These are phyloP conservation scores for Trichocomaceae sp. DNA, from an alignment of 2,329 filamentous ascomycete genomes.

Conservation along the genomic window DNA sequence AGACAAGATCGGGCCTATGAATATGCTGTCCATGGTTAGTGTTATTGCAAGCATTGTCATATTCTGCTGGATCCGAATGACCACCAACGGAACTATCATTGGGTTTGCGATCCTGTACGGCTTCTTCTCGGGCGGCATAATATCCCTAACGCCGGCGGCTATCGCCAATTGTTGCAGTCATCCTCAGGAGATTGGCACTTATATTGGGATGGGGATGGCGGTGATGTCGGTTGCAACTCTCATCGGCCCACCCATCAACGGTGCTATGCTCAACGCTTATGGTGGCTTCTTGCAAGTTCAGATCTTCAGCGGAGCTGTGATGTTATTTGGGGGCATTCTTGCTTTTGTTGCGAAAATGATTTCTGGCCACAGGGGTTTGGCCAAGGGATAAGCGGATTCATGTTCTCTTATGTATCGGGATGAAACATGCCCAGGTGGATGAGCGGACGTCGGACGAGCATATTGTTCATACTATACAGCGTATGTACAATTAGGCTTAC, in stretches of 20 bases:
- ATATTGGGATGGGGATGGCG: slow-evolving; percentile 20
- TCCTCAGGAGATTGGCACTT: slow-evolving; percentile 17
- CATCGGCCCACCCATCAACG: slow-evolving; percentile 44
- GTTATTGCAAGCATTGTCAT: slow-evolving; percentile 23
- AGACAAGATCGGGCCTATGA: slow-evolving; percentile 27
- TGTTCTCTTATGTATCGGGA: no score
- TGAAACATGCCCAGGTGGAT: no score
- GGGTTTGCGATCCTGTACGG: slow-evolving; percentile 27
- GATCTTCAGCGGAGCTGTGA: slow-evolving; percentile 25
- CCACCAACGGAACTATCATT: slow-evolving; percentile 23
- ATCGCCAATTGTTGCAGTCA: slow-evolving; percentile 14
- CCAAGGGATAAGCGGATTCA: no score
- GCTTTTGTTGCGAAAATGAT: no score
- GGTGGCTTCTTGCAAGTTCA: slow-evolving; percentile 33
- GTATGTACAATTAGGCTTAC: no score
- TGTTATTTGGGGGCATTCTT: no score
- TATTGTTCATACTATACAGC: no score
- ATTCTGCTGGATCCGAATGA: slow-evolving; percentile 23
- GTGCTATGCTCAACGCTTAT: slow-evolving; percentile 39
- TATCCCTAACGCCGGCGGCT: slow-evolving; percentile 18
- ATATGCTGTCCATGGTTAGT: slow-evolving; percentile 21
- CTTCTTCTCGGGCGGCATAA: slow-evolving; percentile 29
- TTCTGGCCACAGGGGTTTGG: no score
- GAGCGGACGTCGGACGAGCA: no score
- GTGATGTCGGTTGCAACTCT: slow-evolving; percentile 40